phyloP scores from a whole-genome alignment of 495 filamentous ascomycete genomes.

The Apodospora peruviana region DNA sequence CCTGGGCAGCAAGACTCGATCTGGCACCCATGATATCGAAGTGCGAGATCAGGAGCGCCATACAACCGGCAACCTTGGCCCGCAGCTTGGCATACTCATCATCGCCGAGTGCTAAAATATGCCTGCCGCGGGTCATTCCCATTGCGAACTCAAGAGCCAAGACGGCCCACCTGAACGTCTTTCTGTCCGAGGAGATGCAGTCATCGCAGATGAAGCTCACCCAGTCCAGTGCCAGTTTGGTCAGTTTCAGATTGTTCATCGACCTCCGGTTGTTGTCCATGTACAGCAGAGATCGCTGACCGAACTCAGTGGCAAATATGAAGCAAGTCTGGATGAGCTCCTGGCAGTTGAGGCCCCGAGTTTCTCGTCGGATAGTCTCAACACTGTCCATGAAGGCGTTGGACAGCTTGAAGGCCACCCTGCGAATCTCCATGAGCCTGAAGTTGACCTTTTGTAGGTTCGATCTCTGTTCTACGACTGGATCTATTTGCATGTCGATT shows the following conservation, averaged over 20 bases:
- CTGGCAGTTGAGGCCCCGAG: slow-evolving; percentile 78
- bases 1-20: slow-evolving; percentile 85
- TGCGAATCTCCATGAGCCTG: slow-evolving; percentile 91
- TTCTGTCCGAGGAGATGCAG: slow-evolving; percentile 87
- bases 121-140: slow-evolving; percentile 88
- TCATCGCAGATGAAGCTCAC: slow-evolving; percentile 97
- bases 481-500: slow-evolving; percentile 74
- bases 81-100: slow-evolving; percentile 76
- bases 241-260: slow-evolving; percentile 94
- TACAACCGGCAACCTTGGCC: slow-evolving; percentile 90
- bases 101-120: slow-evolving; percentile 81
- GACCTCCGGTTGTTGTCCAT: slow-evolving; percentile 90
- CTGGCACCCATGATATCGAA: slow-evolving; percentile 98
- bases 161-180: slow-evolving; percentile 96
- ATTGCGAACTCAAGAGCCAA: slow-evolving; percentile 93
- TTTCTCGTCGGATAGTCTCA: slow-evolving; percentile 81
- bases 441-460: slow-evolving; percentile 88
- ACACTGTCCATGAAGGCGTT: slow-evolving; percentile 99
- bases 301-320: slow-evolving; percentile 96
- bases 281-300: slow-evolving; percentile 84
- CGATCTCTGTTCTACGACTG: slow-evolving; percentile 85
- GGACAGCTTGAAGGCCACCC: slow-evolving; percentile 92
- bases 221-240: slow-evolving; percentile 91
- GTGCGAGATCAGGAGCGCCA: slow-evolving; percentile 95
- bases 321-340: slow-evolving; percentile 99